These are phyloP conservation scores for Vachellia pachyceras DNA, from an alignment of 306 rosid genomes.

Conservation along the genomic window DNA sequence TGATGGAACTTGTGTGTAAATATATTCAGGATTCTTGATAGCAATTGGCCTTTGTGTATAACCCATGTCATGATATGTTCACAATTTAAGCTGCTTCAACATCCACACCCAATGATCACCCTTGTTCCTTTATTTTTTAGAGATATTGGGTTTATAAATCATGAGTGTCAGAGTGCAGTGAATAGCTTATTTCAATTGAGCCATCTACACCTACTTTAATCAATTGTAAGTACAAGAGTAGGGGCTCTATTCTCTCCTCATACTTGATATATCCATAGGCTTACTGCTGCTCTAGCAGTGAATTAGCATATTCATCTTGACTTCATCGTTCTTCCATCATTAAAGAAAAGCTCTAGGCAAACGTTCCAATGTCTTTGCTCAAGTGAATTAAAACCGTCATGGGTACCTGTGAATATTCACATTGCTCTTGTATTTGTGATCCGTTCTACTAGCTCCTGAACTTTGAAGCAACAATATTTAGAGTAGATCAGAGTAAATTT, in stretches of 20 bases:
- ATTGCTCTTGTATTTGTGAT: neutral
- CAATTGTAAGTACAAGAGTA: neutral
- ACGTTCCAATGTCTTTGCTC: neutral
- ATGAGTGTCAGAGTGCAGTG: neutral
- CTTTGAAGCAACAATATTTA: neutral
- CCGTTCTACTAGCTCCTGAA: neutral
- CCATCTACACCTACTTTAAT: neutral
- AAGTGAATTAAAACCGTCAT: neutral
- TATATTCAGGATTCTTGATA: neutral
- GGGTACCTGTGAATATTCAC: neutral
- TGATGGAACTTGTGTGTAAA: neutral
- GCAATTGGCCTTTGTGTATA: neutral
- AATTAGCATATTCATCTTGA: neutral
- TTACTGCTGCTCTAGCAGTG: neutral
- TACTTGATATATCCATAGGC: neutral
- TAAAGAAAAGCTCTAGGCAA: neutral
- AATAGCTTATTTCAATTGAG: neutral
- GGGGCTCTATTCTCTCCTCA: neutral
- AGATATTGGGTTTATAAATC: neutral
- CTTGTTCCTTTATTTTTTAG: neutral
- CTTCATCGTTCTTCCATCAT: neutral
- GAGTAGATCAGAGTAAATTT: neutral
- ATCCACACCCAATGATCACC: neutral
- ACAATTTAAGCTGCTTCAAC: neutral
- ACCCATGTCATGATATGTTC: neutral